A percentile compares a stretch with the other conserved stretches of the same genome.
Conservation (phyloP, 768 basidiomycete genomes). For the Trametes punicea region DNA sequence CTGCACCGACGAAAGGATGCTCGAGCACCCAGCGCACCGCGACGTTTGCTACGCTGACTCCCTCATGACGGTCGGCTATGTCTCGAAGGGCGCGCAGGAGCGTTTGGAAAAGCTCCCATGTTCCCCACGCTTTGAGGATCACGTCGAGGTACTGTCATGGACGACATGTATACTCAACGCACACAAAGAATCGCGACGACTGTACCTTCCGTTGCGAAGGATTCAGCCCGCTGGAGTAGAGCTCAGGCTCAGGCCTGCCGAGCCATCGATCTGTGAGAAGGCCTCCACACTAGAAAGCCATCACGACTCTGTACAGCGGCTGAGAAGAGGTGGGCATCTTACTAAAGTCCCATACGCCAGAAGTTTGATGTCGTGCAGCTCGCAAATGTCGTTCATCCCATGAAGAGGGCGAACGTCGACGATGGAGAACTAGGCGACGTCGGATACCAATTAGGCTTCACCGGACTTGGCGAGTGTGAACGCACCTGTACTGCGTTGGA, state of each 20-base stretch:
- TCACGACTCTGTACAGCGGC: neutral
- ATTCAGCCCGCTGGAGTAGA: conserved; percentile 60
- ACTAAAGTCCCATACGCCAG: conserved; percentile 79
- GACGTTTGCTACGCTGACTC: conserved; percentile 67
- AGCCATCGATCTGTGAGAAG: conserved; percentile 78
- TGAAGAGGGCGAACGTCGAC: conserved; percentile 74
- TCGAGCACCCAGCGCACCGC: conserved; percentile 83
- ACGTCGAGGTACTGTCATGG: conserved; percentile 70
- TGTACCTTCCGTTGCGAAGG: conserved; percentile 77
- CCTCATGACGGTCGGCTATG: conserved; percentile 62
- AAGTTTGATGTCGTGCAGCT: conserved; percentile 64
- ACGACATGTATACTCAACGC: neutral
- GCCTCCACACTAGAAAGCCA: conserved; percentile 65
- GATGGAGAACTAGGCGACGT: conserved; percentile 58
- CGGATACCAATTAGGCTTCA: neutral
- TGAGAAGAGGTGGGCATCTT: conserved; percentile 22
- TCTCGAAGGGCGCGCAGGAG: conserved; percentile 53
- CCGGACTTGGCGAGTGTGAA: neutral
- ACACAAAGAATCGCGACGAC: neutral
- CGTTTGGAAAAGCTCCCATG: conserved; percentile 68
- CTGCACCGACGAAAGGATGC: conserved; percentile 69
- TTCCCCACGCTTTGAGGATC: conserved; percentile 74
- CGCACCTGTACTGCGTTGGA: conserved; percentile 79
- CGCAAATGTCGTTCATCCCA: conserved; percentile 71
- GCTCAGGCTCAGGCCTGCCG: conserved; percentile 59